These are phyloP conservation scores for Phyllosticta paracitricarpa DNA, from an alignment of 2,329 filamentous ascomycete genomes.

Conservation along the genomic window DNA sequence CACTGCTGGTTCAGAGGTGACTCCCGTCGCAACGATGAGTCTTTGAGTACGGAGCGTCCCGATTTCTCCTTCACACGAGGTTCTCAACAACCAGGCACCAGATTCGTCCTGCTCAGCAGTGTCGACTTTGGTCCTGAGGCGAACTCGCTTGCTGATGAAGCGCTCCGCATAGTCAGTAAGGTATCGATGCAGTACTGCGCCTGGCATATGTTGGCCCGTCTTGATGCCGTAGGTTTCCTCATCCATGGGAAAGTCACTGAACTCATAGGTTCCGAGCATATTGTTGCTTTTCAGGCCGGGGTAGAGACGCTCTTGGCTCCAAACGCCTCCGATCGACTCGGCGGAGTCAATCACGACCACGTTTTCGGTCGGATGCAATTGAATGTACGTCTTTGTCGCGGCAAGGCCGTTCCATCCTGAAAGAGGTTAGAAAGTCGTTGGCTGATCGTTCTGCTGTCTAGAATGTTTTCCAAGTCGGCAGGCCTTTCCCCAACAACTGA, in stretches of 20 bases:
- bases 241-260: conserved; percentile 26
- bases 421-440: neutral
- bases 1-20: conserved; percentile 48
- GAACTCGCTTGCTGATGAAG: conserved; percentile 41
- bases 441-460: too few species aligned
- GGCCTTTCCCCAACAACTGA: neutral
- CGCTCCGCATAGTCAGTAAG: conserved; percentile 37
- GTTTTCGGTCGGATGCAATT: conserved; percentile 31
- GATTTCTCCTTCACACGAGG: neutral
- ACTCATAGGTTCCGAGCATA: conserved; percentile 32
- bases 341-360: conserved; percentile 36
- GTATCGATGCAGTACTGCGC: conserved; percentile 47
- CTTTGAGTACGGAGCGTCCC: conserved; percentile 30
- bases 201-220: conserved; percentile 50
- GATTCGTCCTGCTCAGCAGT: conserved; percentile 33
- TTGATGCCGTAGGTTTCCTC: conserved; percentile 25
- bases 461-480: neutral
- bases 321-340: conserved; percentile 32
- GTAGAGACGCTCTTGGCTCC: conserved; percentile 33
- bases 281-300: conserved; percentile 37
- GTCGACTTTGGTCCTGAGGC: conserved; percentile 42
- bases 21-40: conserved; percentile 52
- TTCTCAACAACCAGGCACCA: conserved; percentile 23
- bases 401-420: conserved; percentile 34
- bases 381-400: conserved; percentile 39